Base-by-base conservation (phyloP, 441 rosid species). In the Iberis amara region DNA sequence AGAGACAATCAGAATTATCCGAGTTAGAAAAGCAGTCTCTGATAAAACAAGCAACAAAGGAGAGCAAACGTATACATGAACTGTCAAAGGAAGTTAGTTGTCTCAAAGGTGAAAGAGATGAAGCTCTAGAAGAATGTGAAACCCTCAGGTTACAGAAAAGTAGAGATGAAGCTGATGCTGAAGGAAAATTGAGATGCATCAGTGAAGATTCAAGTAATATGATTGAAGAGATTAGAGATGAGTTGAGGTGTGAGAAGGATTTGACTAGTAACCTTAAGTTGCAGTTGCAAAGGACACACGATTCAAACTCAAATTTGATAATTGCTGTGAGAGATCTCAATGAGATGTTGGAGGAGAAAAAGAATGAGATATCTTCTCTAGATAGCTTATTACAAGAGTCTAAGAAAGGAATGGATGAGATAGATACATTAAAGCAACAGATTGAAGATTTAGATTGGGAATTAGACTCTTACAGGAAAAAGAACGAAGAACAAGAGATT, bases 1-100 rank as follows among this genome's bases (percentile, higher is more conserved):
- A 14, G 57, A 76, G 84, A 60, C 84, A 80, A 62, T 66, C 73
- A 10, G 78, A 79, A 55, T 23, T 80, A 44, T 74, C 86, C 1
- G 90, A 83, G 48, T 55, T 83, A 39, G 90, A 83, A 51, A 58
- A 80, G 6, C 86, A 76, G 61, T 65, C 90, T 73, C 72, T 83
- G n/a, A 70, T 73, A 50, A 80, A 75, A 54, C 86, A 83, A 53
- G 57, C 73, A 24, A 55, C 11, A 4, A 83, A 74, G 41, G 90
- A 83, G 63, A 71, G 63, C 56, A 78, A 71, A 58, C 46, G 69
- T 61, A 75, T 75, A 21, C 79, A 76, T 44, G 85, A 73, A 12
- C 68, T 73, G 40, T 65, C 78, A 0, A 68, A 36, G 62, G 76
- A 83, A 71, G 68, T 78, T 50, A 56, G 26, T 43, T 18, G 47